phyloP scores from a whole-genome alignment of 108 stramenopile species.

The Craspedostauros australis region DNA sequence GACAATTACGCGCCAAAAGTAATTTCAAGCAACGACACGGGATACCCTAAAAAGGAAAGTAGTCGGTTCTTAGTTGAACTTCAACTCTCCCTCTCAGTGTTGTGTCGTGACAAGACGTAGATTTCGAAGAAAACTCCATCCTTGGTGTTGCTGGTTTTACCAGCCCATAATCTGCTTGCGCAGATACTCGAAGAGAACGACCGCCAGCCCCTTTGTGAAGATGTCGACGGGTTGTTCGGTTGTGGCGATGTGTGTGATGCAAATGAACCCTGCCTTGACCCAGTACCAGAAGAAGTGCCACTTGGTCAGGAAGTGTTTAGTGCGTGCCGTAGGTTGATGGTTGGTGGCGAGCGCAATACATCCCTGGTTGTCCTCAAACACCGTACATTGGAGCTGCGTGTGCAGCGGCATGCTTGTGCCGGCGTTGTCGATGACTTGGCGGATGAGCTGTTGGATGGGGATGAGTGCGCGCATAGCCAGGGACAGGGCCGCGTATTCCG shows the following conservation, averaged over 20 bases:
- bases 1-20: too few relatives aligned
- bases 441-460: constrained; percentile 12
- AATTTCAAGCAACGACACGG: not conserved
- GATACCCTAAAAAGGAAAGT: not conserved
- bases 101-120: not conserved
- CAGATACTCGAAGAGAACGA: constrained; percentile 8
- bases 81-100: not conserved
- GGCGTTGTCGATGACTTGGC: not conserved
- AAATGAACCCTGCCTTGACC: too few relatives aligned
- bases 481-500: constrained; percentile 25
- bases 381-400: not conserved
- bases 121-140: not conserved
- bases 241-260: too few relatives aligned
- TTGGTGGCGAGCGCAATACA: constrained; percentile 13
- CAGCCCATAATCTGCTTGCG: constrained; percentile 14
- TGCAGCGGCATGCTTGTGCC: too few relatives aligned
- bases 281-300: constrained; percentile 39
- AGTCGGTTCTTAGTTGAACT: too few relatives aligned
- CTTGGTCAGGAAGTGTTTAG: constrained; percentile 13
- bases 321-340: constrained; percentile 17
- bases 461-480: constrained; percentile 8
- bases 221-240: constrained; percentile 11
- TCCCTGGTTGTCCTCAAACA: constrained; percentile 25
- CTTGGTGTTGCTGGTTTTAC: not conserved
- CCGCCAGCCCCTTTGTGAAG: constrained; percentile 29